A percentile compares a stretch with the other conserved stretches of the same genome.
Evolutionary conservation across 2,329 filamentous ascomycete genomes (phyloP).

Genomic region (Aspergillus puulaauensis): DNA sequence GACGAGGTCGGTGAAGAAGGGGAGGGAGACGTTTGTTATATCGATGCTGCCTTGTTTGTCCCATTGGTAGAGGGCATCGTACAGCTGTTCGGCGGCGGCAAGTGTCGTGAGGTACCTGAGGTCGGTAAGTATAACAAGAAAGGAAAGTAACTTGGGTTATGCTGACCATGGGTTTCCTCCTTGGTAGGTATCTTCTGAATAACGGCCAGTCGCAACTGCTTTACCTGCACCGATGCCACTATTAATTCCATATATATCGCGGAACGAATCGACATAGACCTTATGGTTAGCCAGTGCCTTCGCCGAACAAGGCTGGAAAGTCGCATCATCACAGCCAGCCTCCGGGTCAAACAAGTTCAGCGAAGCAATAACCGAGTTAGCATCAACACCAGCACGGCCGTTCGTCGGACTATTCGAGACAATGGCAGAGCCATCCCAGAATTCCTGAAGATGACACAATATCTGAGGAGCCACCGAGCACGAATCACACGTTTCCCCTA

Average conservation of each 20-base stretch:
- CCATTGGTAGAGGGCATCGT: conserved; percentile 72
- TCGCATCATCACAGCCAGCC: conserved; percentile 37
- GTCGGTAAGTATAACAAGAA: neutral
- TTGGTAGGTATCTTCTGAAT: neutral
- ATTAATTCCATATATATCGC: conserved; percentile 61
- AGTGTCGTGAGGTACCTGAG: neutral
- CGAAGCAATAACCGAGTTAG: conserved; percentile 59
- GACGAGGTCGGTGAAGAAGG: conserved; percentile 69
- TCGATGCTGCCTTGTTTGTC: conserved; percentile 60
- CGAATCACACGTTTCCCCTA: conserved; percentile 59
- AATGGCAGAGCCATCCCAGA: conserved; percentile 66
- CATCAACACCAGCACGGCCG: conserved; percentile 67
- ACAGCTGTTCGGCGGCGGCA: conserved; percentile 47
- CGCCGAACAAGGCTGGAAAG: conserved; percentile 74
- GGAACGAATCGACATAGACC: conserved; percentile 70
- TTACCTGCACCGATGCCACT: conserved; percentile 14
- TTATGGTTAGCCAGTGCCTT: conserved; percentile 71
- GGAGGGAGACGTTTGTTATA: conserved; percentile 62
- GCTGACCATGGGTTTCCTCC: neutral
- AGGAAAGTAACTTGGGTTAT: neutral
- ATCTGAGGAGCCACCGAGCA: conserved; percentile 68
- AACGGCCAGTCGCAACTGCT: neutral
- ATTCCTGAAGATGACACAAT: conserved; percentile 69
- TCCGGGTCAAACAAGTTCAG: conserved; percentile 38
- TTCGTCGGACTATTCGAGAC: conserved; percentile 62